Base-by-base conservation (phyloP, 495 filamentous ascomycete genomes). In the Aspergillus taichungensis region DNA sequence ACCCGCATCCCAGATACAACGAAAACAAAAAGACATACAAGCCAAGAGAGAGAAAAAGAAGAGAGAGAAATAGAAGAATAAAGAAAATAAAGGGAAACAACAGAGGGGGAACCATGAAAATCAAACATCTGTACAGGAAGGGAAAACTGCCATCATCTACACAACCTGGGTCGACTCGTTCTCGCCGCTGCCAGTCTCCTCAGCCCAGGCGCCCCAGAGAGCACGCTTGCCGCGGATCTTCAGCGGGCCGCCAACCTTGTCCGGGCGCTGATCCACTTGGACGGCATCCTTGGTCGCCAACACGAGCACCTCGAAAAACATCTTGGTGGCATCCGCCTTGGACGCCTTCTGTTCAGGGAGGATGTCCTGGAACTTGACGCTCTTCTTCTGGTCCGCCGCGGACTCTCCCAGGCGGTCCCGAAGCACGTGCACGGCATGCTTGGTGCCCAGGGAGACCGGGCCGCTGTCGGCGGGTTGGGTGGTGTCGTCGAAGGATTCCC, bases 251-350 rank as follows among this genome's bases (percentile, higher is more conserved):
- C 88, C 88, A 33, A 95, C 76, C 30, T 74, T 64, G 11, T 78
- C 76, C 38, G 79, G 73, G n/a, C 73, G 70, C 66, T 98, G 92
- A 57, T 96, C 90, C n/a, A 96, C 87, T 61, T 94, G 91, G 57
- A 98, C 85, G 31, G 92, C 92, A 64, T 97, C 94, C 72, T 97
- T 97, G 9, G 92, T 98, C 8, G 94, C 94, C 40, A 98, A 70
- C 5, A 97, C 92, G 34, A 98, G 71, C 31, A 90, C 80, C 66
- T 98, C 94, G 48, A 97, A 97, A 69, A 98, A 98, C 91, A 98
- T 95, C 72, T 95, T 95, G 33, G 92, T 96, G 3, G 94, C 94
- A 53, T 97, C 92, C 9, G 81, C 81, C 56, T 85, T 83, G 40
- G 75, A 83, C 2, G 92, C 88, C 42, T 73, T 78, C 40, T 69